Evolutionary conservation across 352 stramenopile species (phyloP), one percentile per base, ranked within the genome.

Genomic region (Pythium phragmitis): DNA sequence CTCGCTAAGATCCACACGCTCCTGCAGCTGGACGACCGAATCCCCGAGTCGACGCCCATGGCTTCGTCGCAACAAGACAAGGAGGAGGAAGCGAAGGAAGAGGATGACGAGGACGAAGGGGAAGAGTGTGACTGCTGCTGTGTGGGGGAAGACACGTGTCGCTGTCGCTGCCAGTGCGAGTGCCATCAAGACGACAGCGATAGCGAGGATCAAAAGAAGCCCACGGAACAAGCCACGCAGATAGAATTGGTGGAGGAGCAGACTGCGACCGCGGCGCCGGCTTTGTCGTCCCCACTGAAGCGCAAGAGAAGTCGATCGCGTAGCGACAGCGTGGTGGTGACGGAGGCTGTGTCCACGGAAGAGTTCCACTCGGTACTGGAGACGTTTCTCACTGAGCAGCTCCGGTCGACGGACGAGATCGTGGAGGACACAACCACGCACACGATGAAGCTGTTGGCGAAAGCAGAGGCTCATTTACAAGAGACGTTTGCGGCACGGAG

Each of bases 1-100:
- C 87, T 96, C 57, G 87, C 87, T 4, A 96, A 96, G 67, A 91
- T 89, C 36, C 86, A 92, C 52, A 77, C 80, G 11, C 55, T 96
- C 39, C 60, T 96, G 39, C 54, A 85, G 45, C 80, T 81, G 9
- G 79, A 91, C 43, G 85, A 94, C 54, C 89, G 89, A 54, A 49
- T 92, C 6, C 82, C 81, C 0, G 73, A 79, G 53, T 68, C 70
- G 0, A 70, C 69, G 9, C 28, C 43, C 3, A 48, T 37, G 0
- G 58, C 62, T 5, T 57, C 53, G n/a, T 30, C 26, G 26, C 26
- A 17, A 64, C 6, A 19, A 61, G 0, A 47, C 14, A 11, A 23
- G 39, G 53, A 28, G 57, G 30, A 37, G 46, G 64, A 70, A 3
- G 51, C 26, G 26, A 30, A 65, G 39, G 60, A 67, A 17, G 42